phyloP scores from a whole-genome alignment of 2,329 filamentous ascomycete species.

The Cytospora mali region DNA sequence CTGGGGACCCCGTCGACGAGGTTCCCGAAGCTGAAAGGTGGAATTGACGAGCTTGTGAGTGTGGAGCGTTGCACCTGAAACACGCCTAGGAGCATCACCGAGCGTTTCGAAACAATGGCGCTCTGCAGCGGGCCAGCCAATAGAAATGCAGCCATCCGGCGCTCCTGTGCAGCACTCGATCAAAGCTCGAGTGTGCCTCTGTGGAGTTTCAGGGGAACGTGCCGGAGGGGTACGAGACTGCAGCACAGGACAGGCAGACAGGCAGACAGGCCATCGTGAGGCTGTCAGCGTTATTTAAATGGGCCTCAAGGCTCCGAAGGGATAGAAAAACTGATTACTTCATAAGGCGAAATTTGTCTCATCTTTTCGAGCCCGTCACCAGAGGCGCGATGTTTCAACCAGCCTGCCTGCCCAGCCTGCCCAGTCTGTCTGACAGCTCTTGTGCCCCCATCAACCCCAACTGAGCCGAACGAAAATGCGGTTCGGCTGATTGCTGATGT shows the following conservation, averaged over 20 bases:
- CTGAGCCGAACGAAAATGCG: background rate
- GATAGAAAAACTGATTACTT: background rate
- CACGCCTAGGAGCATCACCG: constrained; percentile 33
- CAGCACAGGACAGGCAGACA: constrained; percentile 3
- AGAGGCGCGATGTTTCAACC: background rate
- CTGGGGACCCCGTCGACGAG: constrained; percentile 15
- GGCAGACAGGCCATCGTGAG: constrained; percentile 18
- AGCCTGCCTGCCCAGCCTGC: too few relatives aligned
- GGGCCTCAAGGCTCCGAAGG: background rate
- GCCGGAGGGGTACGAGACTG: constrained; percentile 3
- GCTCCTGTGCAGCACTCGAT: constrained; percentile 15
- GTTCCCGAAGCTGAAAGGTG: constrained; percentile 27
- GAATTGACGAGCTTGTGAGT: constrained; percentile 24
- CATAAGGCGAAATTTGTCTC: background rate
- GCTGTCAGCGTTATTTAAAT: constrained; percentile 20
- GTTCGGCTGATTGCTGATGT: background rate
- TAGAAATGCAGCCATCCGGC: constrained; percentile 3
- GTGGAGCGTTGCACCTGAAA: constrained; percentile 35
- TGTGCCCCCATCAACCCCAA: background rate
- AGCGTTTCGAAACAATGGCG: constrained; percentile 30
- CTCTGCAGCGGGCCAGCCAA: constrained; percentile 26
- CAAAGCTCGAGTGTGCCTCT: constrained; percentile 17
- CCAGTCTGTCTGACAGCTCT: too few relatives aligned
- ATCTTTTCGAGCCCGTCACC: background rate
- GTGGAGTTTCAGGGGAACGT: constrained; percentile 17